A percentile compares a stretch with the other conserved stretches of the same genome.
phyloP scores from a whole-genome alignment of 2,329 filamentous ascomycete genomes.

The Drechslerella stenobrocha region DNA sequence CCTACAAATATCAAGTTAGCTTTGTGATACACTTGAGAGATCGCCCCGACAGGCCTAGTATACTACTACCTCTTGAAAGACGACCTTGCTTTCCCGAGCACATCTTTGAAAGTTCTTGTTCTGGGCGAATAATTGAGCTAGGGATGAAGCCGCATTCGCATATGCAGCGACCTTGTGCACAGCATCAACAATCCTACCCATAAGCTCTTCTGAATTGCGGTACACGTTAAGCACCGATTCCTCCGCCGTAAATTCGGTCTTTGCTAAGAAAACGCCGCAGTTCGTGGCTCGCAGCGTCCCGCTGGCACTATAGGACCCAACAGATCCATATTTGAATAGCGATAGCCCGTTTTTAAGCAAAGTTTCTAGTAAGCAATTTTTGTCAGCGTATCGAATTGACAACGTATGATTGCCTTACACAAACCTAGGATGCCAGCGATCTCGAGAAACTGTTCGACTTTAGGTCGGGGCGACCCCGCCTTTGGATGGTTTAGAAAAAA shows the following conservation, averaged over 20 bases:
- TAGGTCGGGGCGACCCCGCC: neutral
- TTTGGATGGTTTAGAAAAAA: conserved; percentile 2
- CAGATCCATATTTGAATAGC: neutral
- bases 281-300: neutral
- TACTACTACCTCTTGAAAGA: conserved; percentile 25
- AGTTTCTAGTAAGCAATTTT: no score
- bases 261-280: conserved; percentile 22
- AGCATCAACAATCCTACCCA: conserved; percentile 18
- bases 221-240: conserved; percentile 10
- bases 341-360: conserved; percentile 12
- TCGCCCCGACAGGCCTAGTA: neutral
- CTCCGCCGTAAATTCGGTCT: conserved; percentile 10
- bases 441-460: conserved; percentile 3
- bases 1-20: neutral
- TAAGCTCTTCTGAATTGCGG: conserved; percentile 21
- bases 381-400: no score
- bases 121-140: neutral
- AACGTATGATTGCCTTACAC: no score
- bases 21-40: no score
- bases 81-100: conserved; percentile 1
- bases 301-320: no score
- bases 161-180: conserved; percentile 8
- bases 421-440: neutral
- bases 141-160: conserved; percentile 4
- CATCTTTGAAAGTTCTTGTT: conserved; percentile 17